Percentiles rank a stretch among this genome's conserved stretches.
These are phyloP conservation scores for Ophiocordyceps camponoti-saundersi DNA, from an alignment of 2,329 filamentous ascomycete species.

Conservation along the genomic window DNA sequence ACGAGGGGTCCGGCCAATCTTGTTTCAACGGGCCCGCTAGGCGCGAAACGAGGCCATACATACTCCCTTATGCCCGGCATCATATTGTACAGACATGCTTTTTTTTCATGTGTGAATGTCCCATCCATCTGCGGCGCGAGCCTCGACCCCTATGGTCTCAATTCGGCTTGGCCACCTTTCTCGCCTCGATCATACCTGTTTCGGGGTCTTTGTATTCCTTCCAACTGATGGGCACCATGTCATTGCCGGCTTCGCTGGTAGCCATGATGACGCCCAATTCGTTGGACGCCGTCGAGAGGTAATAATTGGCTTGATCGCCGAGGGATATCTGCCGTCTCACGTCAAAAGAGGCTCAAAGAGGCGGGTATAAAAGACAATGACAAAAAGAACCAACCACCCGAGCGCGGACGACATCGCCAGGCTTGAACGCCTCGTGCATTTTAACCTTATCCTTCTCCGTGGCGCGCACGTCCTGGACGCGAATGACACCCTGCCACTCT, in stretches of 20 bases:
- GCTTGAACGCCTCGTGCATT: constrained; percentile 78
- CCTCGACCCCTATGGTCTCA: neutral
- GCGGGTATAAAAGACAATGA: neutral
- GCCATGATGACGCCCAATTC: constrained; percentile 90
- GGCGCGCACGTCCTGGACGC: constrained; percentile 79
- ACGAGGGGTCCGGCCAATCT: neutral
- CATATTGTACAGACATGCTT: no score
- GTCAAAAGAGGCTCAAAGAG: neutral
- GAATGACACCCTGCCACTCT: constrained; percentile 72
- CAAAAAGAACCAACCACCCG: constrained; percentile 49
- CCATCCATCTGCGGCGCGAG: no score
- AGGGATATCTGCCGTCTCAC: constrained; percentile 52
- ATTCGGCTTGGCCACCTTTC: constrained; percentile 90
- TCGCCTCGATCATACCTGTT: constrained; percentile 57
- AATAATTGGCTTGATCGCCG: constrained; percentile 90
- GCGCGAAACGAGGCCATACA: neutral
- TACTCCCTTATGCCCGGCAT: neutral
- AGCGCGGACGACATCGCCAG: constrained; percentile 80
- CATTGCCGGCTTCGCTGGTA: constrained; percentile 68
- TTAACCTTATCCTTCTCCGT: constrained; percentile 93
- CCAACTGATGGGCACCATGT: constrained; percentile 90
- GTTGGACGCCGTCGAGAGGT: constrained; percentile 81
- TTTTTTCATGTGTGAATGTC: neutral
- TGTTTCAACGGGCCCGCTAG: neutral
- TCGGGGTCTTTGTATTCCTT: constrained; percentile 79